phyloP scores from a whole-genome alignment of 208 protist genomes.

The Endotrypanum monterogeii region DNA sequence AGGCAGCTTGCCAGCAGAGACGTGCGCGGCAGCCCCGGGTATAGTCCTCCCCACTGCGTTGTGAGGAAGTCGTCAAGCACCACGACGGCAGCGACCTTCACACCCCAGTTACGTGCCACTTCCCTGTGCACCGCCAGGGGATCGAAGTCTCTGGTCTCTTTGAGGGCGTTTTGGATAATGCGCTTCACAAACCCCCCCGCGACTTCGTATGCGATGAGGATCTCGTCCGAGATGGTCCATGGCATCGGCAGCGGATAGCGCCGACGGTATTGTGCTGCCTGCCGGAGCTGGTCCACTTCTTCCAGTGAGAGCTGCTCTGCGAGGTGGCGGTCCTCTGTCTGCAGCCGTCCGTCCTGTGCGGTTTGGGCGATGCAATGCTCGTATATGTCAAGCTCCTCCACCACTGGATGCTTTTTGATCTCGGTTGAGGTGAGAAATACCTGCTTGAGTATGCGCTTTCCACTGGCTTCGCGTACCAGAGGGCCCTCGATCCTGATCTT shows the following conservation, averaged over 20 bases:
- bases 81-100: slow-evolving; percentile 77
- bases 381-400: slow-evolving; percentile 79
- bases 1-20: slow-evolving; percentile 76
- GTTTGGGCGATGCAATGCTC: slow-evolving; percentile 38
- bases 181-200: slow-evolving; percentile 65
- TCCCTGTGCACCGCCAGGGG: slow-evolving; percentile 65
- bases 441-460: slow-evolving; percentile 64
- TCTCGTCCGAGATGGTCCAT: slow-evolving; percentile 47
- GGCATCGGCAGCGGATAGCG: slow-evolving; percentile 54
- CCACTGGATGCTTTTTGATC: slow-evolving; percentile 63
- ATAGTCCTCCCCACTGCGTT: slow-evolving; percentile 50
- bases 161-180: slow-evolving; percentile 69
- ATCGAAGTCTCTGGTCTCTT: slow-evolving; percentile 47
- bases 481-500: slow-evolving; percentile 84
- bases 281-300: slow-evolving; percentile 77
- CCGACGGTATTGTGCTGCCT: slow-evolving; percentile 50
- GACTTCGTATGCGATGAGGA: slow-evolving; percentile 68
- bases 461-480: slow-evolving; percentile 40
- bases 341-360: slow-evolving; percentile 39
- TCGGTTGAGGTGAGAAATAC: slow-evolving; percentile 56
- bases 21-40: slow-evolving; percentile 58
- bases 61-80: slow-evolving; percentile 72
- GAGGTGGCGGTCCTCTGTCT: slow-evolving; percentile 41
- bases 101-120: slow-evolving; percentile 79
- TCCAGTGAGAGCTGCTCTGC: slow-evolving; percentile 67